Conservation (phyloP, 768 basidiomycete genomes). For the Udeniomyces megalosporus region DNA sequence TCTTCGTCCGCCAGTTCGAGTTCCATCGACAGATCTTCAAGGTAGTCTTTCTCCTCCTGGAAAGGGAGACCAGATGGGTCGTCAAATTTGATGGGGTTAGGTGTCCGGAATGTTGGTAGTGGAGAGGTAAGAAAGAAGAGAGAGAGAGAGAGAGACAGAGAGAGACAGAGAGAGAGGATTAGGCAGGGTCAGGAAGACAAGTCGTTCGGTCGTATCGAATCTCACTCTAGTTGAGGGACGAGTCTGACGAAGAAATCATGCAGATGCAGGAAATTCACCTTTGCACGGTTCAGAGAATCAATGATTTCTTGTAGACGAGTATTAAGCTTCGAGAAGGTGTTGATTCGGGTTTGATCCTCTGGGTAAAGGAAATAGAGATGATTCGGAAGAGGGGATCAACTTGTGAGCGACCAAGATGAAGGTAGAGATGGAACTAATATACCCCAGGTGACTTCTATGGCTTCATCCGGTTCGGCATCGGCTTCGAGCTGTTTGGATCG, state of each 20-base stretch:
- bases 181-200: not conserved
- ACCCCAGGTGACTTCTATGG: constrained; percentile 17
- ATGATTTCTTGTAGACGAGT: constrained; percentile 55
- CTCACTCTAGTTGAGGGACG: no score
- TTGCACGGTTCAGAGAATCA: constrained; percentile 34
- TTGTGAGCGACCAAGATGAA: not conserved
- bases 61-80: not conserved
- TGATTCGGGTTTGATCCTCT: constrained; percentile 79
- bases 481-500: constrained; percentile 4
- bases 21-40: constrained; percentile 74
- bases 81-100: no score
- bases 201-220: no score
- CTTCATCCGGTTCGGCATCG: constrained; percentile 7
- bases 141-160: not conserved
- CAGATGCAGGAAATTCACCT: not conserved
- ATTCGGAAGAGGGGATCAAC: no score
- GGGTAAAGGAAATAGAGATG: constrained; percentile 9
- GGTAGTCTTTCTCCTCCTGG: constrained; percentile 89
- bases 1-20: constrained; percentile 81
- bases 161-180: not conserved
- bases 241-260: not conserved
- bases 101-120: no score
- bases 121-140: no score
- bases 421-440: not conserved
- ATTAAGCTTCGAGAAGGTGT: constrained; percentile 79